Conservation (phyloP, 352 stramenopile genomes). For the Pythium apleroticum region DNA sequence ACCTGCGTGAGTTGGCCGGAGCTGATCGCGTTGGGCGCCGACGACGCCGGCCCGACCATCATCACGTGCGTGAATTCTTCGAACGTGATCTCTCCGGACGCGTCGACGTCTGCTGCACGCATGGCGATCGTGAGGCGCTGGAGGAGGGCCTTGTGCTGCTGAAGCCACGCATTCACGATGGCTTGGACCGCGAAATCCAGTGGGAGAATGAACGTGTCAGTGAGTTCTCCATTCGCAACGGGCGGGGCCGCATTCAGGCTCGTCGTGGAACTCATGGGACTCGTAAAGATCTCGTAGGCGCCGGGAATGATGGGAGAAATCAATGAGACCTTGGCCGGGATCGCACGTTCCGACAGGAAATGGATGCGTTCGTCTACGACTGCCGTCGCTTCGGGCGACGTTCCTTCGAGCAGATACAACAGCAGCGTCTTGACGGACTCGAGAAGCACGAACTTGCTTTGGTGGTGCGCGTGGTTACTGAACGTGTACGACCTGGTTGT, state of each 20-base stretch:
- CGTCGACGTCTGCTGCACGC: slow-evolving; percentile 19
- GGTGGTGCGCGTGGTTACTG: background rate
- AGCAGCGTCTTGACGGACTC: slow-evolving; percentile 43
- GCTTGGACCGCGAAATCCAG: slow-evolving; percentile 36
- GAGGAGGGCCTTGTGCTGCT: slow-evolving; percentile 28
- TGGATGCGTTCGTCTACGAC: slow-evolving; percentile 26
- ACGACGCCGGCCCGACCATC: slow-evolving; percentile 21
- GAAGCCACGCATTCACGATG: slow-evolving; percentile 35
- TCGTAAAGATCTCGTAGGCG: slow-evolving; percentile 24
- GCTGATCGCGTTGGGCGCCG: slow-evolving; percentile 11
- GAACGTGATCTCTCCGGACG: slow-evolving; percentile 29
- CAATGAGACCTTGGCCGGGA: slow-evolving; percentile 29
- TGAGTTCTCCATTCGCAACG: slow-evolving; percentile 33
- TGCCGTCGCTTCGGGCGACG: slow-evolving; percentile 4
- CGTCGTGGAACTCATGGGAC: background rate
- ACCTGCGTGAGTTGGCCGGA: slow-evolving; percentile 33
- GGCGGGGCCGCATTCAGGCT: background rate
- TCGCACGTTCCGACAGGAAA: slow-evolving; percentile 28
- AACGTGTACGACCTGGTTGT: background rate
- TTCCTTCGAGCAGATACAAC: slow-evolving; percentile 31
- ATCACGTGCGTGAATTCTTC: slow-evolving; percentile 43
- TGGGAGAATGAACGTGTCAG: slow-evolving; percentile 31
- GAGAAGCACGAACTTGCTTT: slow-evolving; percentile 35
- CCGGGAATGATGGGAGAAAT: slow-evolving; percentile 31
- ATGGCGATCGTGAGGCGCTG: slow-evolving; percentile 31